Evolutionary conservation across 176 grass and related monocot genomes (phyloP), one percentile per base, ranked within the genome.

Genomic region (Thalia dealbata): DNA sequence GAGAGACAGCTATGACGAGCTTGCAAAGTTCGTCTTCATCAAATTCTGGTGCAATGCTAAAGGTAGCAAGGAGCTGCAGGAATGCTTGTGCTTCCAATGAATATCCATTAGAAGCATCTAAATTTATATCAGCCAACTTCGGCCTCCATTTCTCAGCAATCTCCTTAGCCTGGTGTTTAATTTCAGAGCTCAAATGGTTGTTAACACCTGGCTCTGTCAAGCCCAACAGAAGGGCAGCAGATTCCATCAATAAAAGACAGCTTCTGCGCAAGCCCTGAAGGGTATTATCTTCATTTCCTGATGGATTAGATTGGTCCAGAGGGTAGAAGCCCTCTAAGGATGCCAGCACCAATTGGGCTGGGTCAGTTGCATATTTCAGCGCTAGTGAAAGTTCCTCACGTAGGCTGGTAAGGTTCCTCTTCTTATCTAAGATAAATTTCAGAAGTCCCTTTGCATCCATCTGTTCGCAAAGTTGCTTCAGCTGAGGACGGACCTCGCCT

Each of bases 81-180:
- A 89, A 84, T 80, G 92, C 86, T 78, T 96, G 86, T 84, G 86
- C 88, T 80, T 91, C 92, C 81, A 96, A 81, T 73, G 92, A 96
- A 72, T 81, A 83, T 25, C 85, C 91, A 83, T 85, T 82, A 87
- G 83, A 86, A 84, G 85, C 86, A 86, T 96, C 84, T 48, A 96
- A 78, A 73, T 96, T 81, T 80, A 85, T 46, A 82, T 60, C 79
- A 74, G 79, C 92, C 82, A 96, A 71, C 80, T 88, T 96, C 78
- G 65, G 82, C 86, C 79, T 96, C 92, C 92, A 96, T 61, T 86
- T 86, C 70, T 88, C 54, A 72, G 88, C 88, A 82, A 91, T 83
- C 76, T 68, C 81, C 77, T 82, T 89, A 61, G 88, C 88, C 75
- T 86, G 83, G 82, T 82, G 87, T 84, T 81, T 91, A 91, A 91